These are phyloP conservation scores for Neonectria ditissima DNA, from an alignment of 2,329 filamentous ascomycete genomes.

Conservation along the genomic window DNA sequence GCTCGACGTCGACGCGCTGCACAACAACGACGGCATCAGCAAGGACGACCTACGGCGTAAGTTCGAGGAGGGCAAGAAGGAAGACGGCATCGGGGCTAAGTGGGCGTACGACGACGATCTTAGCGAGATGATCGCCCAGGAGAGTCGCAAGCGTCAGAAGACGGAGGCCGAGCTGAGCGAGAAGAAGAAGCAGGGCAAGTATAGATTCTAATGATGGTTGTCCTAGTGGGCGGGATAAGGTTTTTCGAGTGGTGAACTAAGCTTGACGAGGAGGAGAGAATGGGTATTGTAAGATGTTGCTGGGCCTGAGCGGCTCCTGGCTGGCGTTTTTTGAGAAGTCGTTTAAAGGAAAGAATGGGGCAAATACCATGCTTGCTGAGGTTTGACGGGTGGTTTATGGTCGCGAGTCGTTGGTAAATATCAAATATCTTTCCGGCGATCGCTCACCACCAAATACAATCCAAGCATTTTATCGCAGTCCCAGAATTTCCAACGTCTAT, in stretches of 20 bases:
- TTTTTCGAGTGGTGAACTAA: conserved; percentile 6
- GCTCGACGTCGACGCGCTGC: conserved; percentile 85
- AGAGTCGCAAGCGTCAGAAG: conserved; percentile 90
- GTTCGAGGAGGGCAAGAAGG: conserved; percentile 79
- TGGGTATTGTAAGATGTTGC: conserved; percentile 26
- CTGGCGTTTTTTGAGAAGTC: conserved; percentile 39
- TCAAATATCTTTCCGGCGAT: conserved; percentile 28
- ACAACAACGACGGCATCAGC: conserved; percentile 79
- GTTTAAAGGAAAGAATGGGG: conserved; percentile 36
- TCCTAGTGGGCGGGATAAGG: not conserved
- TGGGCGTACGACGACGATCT: conserved; percentile 88
- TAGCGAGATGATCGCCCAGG: conserved; percentile 94
- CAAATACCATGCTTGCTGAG: conserved; percentile 40
- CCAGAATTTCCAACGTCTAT: not conserved
- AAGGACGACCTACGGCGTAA: conserved; percentile 85
- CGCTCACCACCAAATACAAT: no score
- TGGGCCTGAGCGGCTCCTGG: conserved; percentile 33
- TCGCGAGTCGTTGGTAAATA: conserved; percentile 35
- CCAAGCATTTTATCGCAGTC: not conserved
- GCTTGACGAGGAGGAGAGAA: conserved; percentile 17
- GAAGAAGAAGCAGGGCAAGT: conserved; percentile 70
- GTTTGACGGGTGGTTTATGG: conserved; percentile 18
- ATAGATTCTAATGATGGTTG: conserved; percentile 56
- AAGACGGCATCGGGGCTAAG: conserved; percentile 74
- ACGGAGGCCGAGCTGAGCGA: conserved; percentile 83